Evolutionary conservation across 257 asterid genomes (phyloP), one percentile per base, ranked within the genome.

Genomic region (Solanum paucissectum): DNA sequence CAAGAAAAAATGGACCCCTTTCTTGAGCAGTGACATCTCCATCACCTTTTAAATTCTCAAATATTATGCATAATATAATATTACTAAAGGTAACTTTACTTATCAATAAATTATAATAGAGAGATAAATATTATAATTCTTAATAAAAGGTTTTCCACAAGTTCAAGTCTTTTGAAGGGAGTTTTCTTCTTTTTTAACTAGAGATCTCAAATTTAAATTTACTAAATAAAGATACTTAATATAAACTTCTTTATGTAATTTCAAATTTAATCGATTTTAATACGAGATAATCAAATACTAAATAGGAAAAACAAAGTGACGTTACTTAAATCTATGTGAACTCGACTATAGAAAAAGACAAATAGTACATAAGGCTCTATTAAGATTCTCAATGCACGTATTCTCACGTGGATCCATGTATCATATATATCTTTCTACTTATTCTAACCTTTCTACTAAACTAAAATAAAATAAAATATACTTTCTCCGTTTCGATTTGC

Each of bases 251-350:
- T 18, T 0, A 18, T 0, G 0, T 66, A 5, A 62, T 23, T 62
- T 10, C 1, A 25, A 0, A 25, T 66, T 25, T 66, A 25, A 12
- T 66, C 4, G 0, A 9, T 25, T 12, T 29, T 2, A 25, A 25
- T 66, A 12, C 0, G 6, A 60, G 0, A n/a, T 25, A 55, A 64
- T 0, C 0, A 0, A 0, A 66, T 0, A 6, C n/a, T 1, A 6
- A 13, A 64, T 18, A 1, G 1, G 0, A 13, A 68, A 68, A 64
- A 25, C 0, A 46, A 66, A 29, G 34, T 32, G 36, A 68, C 34
- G 5, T 16, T 25, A 68, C 7, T 44, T 81, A 46, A 81, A 81
- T 81, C 42, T 34, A 23, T 34, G 29, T 79, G 18, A 16, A 87
- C 87, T 73, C 18, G 2, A 21, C 12, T 38, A 16, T 16, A 3